Base-by-base conservation (phyloP, 2,329 filamentous ascomycete species). In the Fusarium foetens region DNA sequence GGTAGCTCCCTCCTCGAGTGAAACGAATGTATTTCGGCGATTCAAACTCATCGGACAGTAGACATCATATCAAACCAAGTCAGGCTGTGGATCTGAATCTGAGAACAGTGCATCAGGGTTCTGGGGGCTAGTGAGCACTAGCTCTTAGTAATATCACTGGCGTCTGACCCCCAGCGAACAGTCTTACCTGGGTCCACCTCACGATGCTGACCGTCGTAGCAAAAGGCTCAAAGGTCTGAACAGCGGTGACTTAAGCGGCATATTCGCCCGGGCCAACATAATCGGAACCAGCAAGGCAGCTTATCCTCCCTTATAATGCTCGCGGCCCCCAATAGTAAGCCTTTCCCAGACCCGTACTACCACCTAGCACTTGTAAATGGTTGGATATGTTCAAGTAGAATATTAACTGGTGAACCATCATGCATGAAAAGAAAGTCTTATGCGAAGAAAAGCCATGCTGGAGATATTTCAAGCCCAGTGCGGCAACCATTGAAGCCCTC, bases 361-460 rank as follows among this genome's bases (percentile, higher is more conserved):
- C 8, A 5, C 3, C 0, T 14, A 1, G 4, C 4, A 8, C 8
- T 2, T 23, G 2, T 35, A 2, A 35, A 25, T 16, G n/a, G 31
- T 17, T 2, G 3, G 6, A 17, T 0, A 23, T 19, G 11, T 16
- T 6, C 31, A 25, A 2, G 23, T 12, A 27, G 3, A 7, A 52
- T 8, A 25, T 27, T 27, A 7, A 8, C 23, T 3, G 12, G 3
- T 8, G 0, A 23, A 23, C 2, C 2, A 19, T 1, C 0, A 3
- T 49, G 4, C n/a, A 23, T 13, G 0, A 1, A 23, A 3, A 23
- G 4, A 0, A 23, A 8, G 1, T 2, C 3, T n/a, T 2, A n/a
- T 6, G 13, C 23, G 17, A 27, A 27, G 10, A 27, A 21, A n/a
- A 0, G 6, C 7, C 17, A 52, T 8, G 13, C 3, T 7, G 11